These are phyloP conservation scores for Pseudozyma sp. DNA, from an alignment of 1,284 basidiomycete species.

Conservation along the genomic window DNA sequence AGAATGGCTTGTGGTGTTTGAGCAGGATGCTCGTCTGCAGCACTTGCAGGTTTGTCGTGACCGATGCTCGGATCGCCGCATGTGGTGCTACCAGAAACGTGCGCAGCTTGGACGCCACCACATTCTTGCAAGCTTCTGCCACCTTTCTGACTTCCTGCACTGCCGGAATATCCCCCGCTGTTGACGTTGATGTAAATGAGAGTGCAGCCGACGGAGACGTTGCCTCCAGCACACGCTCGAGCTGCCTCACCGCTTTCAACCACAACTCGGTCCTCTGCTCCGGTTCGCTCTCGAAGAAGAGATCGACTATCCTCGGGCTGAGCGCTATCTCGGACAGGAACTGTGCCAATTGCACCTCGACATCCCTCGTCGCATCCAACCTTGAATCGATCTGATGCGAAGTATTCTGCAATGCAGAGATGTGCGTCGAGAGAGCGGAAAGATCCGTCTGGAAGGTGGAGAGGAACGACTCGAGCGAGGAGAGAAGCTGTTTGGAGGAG, in stretches of 20 bases:
- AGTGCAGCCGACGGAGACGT: conserved; percentile 73
- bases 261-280: conserved; percentile 72
- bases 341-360: conserved; percentile 85
- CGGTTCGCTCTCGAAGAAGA: conserved; percentile 83
- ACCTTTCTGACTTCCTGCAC: conserved; percentile 84
- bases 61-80: conserved; percentile 81
- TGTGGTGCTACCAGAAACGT: conserved; percentile 85
- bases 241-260: conserved; percentile 81
- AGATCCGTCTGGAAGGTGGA: conserved; percentile 95
- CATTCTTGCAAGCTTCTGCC: conserved; percentile 84
- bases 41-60: conserved; percentile 92
- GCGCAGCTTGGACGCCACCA: conserved; percentile 85
- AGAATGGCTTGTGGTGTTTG: conserved; percentile 78
- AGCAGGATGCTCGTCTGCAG: conserved; percentile 88
- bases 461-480: conserved; percentile 87
- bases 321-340: conserved; percentile 84
- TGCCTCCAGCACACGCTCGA: conserved; percentile 80
- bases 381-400: conserved; percentile 89
- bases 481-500: conserved; percentile 74
- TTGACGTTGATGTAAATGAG: background rate
- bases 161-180: conserved; percentile 71
- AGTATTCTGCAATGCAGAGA: conserved; percentile 88
- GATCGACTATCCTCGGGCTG: conserved; percentile 81
- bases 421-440: conserved; percentile 91
- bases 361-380: conserved; percentile 82